phyloP scores from a whole-genome alignment of 2,329 filamentous ascomycete genomes.

The Hymenoscyphus fructigenus region DNA sequence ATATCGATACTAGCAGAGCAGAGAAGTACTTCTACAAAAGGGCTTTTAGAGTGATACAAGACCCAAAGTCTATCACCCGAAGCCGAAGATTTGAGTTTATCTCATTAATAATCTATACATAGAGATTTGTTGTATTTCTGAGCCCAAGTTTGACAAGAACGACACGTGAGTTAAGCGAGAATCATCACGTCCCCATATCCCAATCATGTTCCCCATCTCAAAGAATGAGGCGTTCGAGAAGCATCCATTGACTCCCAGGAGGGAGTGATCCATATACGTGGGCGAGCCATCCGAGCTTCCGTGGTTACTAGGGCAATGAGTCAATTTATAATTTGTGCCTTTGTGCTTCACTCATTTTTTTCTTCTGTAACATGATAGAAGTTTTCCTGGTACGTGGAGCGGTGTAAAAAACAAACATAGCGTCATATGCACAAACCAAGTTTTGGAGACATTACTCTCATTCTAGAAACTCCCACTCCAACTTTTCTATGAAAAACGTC shows the following conservation, averaged over 20 bases:
- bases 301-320: not conserved
- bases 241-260: not conserved
- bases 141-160: too few relatives aligned
- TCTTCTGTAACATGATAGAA: not conserved
- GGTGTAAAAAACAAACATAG: not conserved
- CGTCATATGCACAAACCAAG: not conserved
- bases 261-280: not conserved
- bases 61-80: too few relatives aligned
- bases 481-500: too few relatives aligned
- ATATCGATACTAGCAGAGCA: too few relatives aligned
- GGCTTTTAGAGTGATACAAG: too few relatives aligned
- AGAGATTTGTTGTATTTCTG: too few relatives aligned
- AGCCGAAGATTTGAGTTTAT: too few relatives aligned
- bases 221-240: not conserved
- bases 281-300: not conserved
- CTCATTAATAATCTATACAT: too few relatives aligned
- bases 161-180: not conserved
- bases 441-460: not conserved
- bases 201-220: not conserved
- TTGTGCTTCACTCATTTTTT: not conserved
- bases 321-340: not conserved
- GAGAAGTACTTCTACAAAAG: too few relatives aligned
- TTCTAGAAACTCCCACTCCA: not conserved
- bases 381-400: not conserved
- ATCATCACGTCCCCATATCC: not conserved